Percentiles rank a stretch among this genome's conserved stretches.
Conservation (phyloP, 352 stramenopile species). For the Phytopythium chamaehyphon region DNA sequence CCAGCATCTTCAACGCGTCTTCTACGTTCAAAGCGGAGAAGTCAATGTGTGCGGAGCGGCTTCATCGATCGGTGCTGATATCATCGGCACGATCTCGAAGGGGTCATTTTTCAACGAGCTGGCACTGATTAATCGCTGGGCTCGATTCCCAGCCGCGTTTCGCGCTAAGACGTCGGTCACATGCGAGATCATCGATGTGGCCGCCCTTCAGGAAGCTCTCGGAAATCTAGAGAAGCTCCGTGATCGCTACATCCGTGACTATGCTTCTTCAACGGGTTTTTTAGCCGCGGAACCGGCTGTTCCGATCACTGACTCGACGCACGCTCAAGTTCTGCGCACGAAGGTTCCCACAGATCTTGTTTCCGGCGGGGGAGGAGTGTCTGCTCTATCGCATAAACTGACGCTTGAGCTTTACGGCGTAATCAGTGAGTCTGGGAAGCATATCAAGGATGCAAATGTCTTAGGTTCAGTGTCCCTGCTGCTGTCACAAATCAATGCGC, state of each 20-base stretch:
- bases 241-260: constrained; percentile 34
- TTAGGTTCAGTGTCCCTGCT: constrained; percentile 40
- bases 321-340: constrained; percentile 47
- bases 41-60: constrained; percentile 39
- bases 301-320: constrained; percentile 27
- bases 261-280: background rate
- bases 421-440: constrained; percentile 10
- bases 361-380: constrained; percentile 9
- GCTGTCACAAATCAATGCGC: constrained; percentile 39
- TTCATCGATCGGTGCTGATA: constrained; percentile 33
- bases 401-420: constrained; percentile 31
- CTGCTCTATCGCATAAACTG: constrained; percentile 27
- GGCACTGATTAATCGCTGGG: constrained; percentile 45
- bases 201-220: constrained; percentile 28
- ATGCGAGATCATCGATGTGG: constrained; percentile 36
- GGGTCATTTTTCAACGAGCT: constrained; percentile 49
- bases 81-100: constrained; percentile 21
- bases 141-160: constrained; percentile 32
- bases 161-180: constrained; percentile 26
- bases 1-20: constrained; percentile 32
- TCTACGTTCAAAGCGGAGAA: constrained; percentile 39
- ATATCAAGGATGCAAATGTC: constrained; percentile 13
- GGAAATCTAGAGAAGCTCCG: constrained; percentile 34
- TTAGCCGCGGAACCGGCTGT: background rate
- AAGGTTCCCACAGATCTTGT: constrained; percentile 35